Evolutionary conservation across 2,329 filamentous ascomycete species (phyloP), one percentile per base, ranked within the genome.

Genomic region (Biscogniauxia marginata): DNA sequence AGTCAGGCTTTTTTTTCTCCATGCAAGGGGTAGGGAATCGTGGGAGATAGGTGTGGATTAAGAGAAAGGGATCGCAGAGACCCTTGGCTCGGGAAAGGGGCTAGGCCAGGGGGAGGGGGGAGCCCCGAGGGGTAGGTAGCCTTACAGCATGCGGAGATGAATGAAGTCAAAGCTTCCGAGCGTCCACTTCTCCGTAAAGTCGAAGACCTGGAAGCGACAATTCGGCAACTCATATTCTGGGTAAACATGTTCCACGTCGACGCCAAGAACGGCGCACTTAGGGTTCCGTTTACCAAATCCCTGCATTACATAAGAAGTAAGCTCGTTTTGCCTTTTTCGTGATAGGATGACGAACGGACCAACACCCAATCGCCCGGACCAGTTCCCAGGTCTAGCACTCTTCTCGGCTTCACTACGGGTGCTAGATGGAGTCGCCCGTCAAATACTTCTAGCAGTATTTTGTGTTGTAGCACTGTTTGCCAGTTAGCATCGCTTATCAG

Each of bases 351-450:
- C 3, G 45, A 49, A 34, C 46, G 7, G 22, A 68, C 69, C 49
- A 70, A 46, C 30, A 68, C 62, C 69, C 69, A 71, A 20, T 61
- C 50, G 16, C 69, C 69, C 1, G 63, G 62, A 4, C 69, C 68
- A n/a, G 68, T 69, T 13, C 69, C 69, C n/a, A 71, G 56, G 46
- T 71, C 69, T 5, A 71, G 58, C 16, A 67, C 67, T 43, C 63
- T 63, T 44, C 65, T 65, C 16, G 68, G 61, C 18, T 60, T 63
- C 1, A 53, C 53, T 16, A 69, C 57, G 20, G 69, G 69, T 23
- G 67, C 65, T 46, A 70, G 55, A 59, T 71, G 61, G 25, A 69
- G 62, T 50, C 57, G 67, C n/a, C 67, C 67, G 21, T 69, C 67
- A 39, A 71, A 63, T 2, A 69, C 59, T 43, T 70, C 63, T 7